Evolutionary conservation across 1,139 yeast species (phyloP).

Genomic region (Pichia sp.): DNA sequence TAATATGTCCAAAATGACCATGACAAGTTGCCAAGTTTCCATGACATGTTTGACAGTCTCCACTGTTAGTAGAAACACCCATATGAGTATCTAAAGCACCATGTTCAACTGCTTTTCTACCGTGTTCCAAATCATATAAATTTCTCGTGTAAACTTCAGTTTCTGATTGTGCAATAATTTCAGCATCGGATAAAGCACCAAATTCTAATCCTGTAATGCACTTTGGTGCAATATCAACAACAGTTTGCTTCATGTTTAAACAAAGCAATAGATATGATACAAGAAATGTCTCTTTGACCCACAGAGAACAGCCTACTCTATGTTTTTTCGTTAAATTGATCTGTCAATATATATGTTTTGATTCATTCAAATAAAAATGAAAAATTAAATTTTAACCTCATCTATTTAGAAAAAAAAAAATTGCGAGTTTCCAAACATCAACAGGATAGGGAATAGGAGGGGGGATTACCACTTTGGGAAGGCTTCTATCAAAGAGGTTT

Average conservation of each 20-base stretch:
- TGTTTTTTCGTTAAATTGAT: too few relatives aligned
- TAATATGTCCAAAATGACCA: constrained; percentile 96
- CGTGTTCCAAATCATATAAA: constrained; percentile 81
- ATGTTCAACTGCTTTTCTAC: constrained; percentile 66
- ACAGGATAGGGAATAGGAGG: too few relatives aligned
- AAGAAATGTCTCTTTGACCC: not conserved
- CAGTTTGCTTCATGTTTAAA: constrained; percentile 59
- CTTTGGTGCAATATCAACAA: constrained; percentile 82
- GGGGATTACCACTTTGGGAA: not conserved
- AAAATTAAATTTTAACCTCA: not conserved
- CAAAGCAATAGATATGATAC: too few relatives aligned
- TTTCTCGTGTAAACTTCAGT: constrained; percentile 91
- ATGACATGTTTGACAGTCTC: constrained; percentile 85
- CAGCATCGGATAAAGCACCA: constrained; percentile 85
- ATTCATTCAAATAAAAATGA: not conserved
- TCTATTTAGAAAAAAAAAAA: not conserved
- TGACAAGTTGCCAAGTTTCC: constrained; percentile 93
- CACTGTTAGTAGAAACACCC: constrained; percentile 87
- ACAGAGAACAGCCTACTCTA: too few relatives aligned
- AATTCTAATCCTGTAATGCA: constrained; percentile 87
- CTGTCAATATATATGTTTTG: too few relatives aligned
- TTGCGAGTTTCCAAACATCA: not conserved
- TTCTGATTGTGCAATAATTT: constrained; percentile 88
- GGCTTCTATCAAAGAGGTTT: too few relatives aligned
- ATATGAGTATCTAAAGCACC: constrained; percentile 90